Evolutionary conservation across 176 grass and related monocot genomes (phyloP).

Genomic region (Lolium perenne): DNA sequence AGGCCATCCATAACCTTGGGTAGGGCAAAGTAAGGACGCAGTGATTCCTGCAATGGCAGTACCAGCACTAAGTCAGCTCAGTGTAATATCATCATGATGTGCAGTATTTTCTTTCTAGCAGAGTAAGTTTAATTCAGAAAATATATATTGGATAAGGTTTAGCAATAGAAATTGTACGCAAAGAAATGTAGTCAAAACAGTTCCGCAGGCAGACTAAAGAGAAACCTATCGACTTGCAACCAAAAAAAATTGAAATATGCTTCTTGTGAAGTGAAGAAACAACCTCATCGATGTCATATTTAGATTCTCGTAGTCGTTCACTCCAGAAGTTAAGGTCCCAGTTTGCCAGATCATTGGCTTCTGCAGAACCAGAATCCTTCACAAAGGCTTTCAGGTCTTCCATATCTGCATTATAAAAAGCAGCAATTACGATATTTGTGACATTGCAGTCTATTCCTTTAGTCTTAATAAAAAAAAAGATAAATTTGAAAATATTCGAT

Average conservation of each 20-base stretch:
- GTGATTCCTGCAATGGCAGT: slow-evolving; percentile 68
- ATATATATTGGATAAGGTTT: background rate
- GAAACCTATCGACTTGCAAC: background rate
- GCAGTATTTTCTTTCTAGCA: slow-evolving; percentile 14
- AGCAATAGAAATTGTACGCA: background rate
- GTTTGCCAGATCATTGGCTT: slow-evolving; percentile 77
- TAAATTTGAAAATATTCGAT: background rate
- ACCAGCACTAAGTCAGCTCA: slow-evolving; percentile 5
- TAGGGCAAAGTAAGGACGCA: slow-evolving; percentile 96
- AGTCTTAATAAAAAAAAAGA: background rate
- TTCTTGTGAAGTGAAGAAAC: slow-evolving; percentile 6
- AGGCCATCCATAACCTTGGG: slow-evolving; percentile 97
- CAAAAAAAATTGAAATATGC: slow-evolving; percentile 13
- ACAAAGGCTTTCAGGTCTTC: slow-evolving; percentile 80
- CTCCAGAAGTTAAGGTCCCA: slow-evolving; percentile 96
- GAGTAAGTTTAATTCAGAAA: background rate
- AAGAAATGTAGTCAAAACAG: background rate
- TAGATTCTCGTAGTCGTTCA: slow-evolving; percentile 83
- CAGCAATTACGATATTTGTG: slow-evolving; percentile 19
- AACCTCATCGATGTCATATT: slow-evolving; percentile 98
- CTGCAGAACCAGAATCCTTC: slow-evolving; percentile 69
- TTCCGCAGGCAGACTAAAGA: background rate
- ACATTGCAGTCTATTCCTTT: background rate
- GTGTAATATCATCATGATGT: background rate
- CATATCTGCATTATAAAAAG: slow-evolving; percentile 71